phyloP scores from a whole-genome alignment of 805 yeast genomes.

The Barnettozyma populi region DNA sequence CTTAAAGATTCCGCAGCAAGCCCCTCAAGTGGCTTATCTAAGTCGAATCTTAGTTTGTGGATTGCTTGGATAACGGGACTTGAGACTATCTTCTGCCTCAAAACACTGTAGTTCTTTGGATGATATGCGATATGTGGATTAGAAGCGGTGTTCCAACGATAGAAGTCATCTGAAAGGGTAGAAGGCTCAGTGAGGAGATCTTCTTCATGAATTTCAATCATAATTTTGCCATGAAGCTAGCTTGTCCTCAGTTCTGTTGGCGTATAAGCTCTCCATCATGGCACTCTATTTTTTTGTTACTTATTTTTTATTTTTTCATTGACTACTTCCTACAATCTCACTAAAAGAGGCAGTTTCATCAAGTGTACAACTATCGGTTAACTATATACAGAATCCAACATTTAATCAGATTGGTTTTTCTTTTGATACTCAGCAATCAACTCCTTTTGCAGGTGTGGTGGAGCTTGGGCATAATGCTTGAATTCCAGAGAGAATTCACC shows the following conservation, averaged over 20 bases:
- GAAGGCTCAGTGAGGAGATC: neutral
- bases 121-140: neutral
- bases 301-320: neutral
- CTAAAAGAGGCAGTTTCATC: no score
- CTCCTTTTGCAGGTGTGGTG: conserved; percentile 86
- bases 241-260: no score
- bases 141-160: conserved; percentile 7
- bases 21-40: conserved; percentile 18
- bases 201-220: conserved; percentile 6
- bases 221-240: neutral
- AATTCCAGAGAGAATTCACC: conserved; percentile 97
- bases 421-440: conserved; percentile 78
- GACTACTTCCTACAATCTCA: neutral
- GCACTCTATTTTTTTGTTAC: neutral
- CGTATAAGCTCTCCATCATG: no score
- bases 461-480: conserved; percentile 84
- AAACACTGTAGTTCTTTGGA: conserved; percentile 14
- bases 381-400: conserved; percentile 13
- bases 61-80: conserved; percentile 36
- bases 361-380: conserved; percentile 9
- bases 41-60: conserved; percentile 25
- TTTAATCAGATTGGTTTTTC: conserved; percentile 26
- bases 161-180: neutral
- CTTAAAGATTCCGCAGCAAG: conserved; percentile 7
- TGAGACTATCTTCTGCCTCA: conserved; percentile 34